A percentile compares a stretch with the other conserved stretches of the same genome.
Evolutionary conservation across 2,329 filamentous ascomycete genomes (phyloP).

Genomic region (Elsinoe batatas): DNA sequence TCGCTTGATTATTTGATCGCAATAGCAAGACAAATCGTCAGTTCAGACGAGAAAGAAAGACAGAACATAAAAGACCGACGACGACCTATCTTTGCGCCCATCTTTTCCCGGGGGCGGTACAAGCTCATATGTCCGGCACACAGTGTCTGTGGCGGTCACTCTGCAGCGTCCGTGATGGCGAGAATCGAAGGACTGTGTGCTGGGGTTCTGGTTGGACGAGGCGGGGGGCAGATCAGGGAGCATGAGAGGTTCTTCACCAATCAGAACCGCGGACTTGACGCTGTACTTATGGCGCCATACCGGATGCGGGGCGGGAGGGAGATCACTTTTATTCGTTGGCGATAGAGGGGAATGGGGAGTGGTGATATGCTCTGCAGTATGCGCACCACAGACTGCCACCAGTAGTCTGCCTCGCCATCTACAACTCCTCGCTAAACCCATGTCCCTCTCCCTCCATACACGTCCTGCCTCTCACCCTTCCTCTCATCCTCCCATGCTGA

Average conservation of each 20-base stretch:
- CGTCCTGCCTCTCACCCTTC: background rate
- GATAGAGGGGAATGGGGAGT: background rate
- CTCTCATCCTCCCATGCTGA: background rate
- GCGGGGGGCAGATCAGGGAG: background rate
- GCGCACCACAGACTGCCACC: background rate
- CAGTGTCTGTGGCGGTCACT: background rate
- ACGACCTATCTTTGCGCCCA: constrained; percentile 5
- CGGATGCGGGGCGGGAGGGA: background rate
- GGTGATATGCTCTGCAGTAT: background rate
- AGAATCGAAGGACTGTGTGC: background rate
- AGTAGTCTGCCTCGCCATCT: background rate
- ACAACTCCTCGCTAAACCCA: constrained; percentile 9
- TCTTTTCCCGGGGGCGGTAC: background rate
- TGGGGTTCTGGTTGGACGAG: background rate
- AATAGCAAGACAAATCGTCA: background rate
- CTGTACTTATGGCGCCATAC: background rate
- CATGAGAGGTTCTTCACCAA: background rate
- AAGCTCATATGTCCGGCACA: constrained; percentile 1
- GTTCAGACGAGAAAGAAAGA: background rate
- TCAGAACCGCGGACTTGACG: background rate
- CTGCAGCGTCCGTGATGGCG: background rate
- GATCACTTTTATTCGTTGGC: constrained; percentile 8
- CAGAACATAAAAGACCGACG: background rate
- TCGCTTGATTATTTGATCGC: background rate
- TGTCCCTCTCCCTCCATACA: background rate